Evolutionary conservation across 257 asterid genomes (phyloP).

Genomic region (Solanum medicagineum): DNA sequence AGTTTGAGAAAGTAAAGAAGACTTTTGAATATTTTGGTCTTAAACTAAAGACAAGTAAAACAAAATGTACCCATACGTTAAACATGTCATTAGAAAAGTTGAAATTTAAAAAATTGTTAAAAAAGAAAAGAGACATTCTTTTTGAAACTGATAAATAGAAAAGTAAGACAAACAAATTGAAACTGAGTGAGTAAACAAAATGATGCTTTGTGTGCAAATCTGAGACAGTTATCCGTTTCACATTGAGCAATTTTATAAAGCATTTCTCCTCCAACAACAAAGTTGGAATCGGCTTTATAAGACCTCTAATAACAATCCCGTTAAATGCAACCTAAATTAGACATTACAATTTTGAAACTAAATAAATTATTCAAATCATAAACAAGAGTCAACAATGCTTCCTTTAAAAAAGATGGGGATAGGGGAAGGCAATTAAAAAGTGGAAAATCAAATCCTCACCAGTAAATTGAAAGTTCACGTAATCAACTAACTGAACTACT

Average conservation of each 20-base stretch:
- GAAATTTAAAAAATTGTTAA: not conserved
- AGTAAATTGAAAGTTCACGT: no score
- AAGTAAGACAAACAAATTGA: not conserved
- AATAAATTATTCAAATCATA: not conserved
- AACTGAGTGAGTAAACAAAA: not conserved
- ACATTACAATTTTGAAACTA: not conserved
- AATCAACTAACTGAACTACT: no score
- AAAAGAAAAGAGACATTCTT: not conserved
- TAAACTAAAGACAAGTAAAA: not conserved
- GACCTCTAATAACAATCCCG: not conserved
- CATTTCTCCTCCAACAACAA: not conserved
- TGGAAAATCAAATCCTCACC: not conserved
- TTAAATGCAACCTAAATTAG: not conserved
- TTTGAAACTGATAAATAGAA: not conserved
- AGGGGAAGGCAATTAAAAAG: not conserved
- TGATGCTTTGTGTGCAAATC: not conserved
- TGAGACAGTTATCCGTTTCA: not conserved
- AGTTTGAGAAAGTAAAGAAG: not conserved
- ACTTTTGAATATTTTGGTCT: not conserved
- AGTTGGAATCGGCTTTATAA: not conserved
- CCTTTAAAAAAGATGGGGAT: not conserved
- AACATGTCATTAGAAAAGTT: not conserved
- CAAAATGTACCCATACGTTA: not conserved
- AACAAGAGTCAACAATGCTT: not conserved
- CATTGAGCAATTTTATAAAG: not conserved